Percentiles rank a stretch among this genome's conserved stretches.
Evolutionary conservation across 768 basidiomycete genomes (phyloP).

Genomic region (Galerina marginata): DNA sequence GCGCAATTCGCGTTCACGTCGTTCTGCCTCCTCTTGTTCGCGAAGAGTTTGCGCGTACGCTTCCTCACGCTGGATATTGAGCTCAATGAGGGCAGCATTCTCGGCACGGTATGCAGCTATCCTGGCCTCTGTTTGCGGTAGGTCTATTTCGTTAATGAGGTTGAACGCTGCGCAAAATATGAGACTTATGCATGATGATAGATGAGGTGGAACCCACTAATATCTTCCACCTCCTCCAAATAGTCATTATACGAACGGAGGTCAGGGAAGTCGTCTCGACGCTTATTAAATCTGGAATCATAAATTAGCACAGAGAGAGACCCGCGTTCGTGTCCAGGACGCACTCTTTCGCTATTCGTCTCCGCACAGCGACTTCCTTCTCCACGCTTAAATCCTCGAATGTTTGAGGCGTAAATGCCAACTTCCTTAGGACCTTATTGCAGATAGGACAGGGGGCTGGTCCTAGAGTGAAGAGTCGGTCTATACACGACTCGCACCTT

Average conservation of each 20-base stretch:
- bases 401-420: constrained; percentile 94
- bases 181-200: constrained; percentile 2
- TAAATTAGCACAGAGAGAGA: not conserved
- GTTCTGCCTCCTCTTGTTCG: constrained; percentile 83
- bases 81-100: constrained; percentile 83
- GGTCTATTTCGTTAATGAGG: constrained; percentile 87
- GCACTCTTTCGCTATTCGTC: constrained; percentile 89
- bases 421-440: constrained; percentile 82
- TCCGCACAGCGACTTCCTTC: constrained; percentile 90
- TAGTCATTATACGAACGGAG: constrained; percentile 91
- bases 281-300: constrained; percentile 85
- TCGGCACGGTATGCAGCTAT: constrained; percentile 79
- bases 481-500: constrained; percentile 99
- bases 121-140: constrained; percentile 80
- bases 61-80: constrained; percentile 84
- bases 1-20: constrained; percentile 70
- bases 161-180: constrained; percentile 78
- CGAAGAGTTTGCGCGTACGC: constrained; percentile 72
- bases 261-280: constrained; percentile 85
- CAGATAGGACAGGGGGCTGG: constrained; percentile 97
- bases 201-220: constrained; percentile 43
- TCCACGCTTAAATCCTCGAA: constrained; percentile 93
- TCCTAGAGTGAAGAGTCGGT: constrained; percentile 92
- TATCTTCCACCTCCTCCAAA: constrained; percentile 94
- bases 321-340: constrained; percentile 26